Conservation (phyloP, 2,329 filamentous ascomycete genomes). For the Apiospora sp. region DNA sequence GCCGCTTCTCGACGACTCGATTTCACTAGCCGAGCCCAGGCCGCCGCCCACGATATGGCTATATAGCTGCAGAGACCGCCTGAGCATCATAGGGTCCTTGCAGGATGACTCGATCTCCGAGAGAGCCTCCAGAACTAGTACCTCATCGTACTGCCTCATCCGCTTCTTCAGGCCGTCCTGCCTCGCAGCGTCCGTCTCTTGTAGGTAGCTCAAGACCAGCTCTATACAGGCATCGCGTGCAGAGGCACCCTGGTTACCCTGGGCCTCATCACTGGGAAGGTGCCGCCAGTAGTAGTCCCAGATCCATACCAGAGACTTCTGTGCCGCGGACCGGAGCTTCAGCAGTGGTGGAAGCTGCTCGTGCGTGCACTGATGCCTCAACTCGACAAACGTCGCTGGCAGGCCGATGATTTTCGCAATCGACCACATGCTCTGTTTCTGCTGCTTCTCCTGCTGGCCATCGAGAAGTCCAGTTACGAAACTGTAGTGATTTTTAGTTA, state of each 20-base stretch:
- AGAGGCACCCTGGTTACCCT: constrained; percentile 23
- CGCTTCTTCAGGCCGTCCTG: constrained; percentile 39
- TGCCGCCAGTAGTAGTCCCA: constrained; percentile 87
- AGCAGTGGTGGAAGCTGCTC: constrained; percentile 82
- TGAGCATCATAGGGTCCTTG: constrained; percentile 52
- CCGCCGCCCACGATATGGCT: constrained; percentile 47
- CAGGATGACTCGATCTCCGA: constrained; percentile 49
- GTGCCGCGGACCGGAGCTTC: constrained; percentile 74
- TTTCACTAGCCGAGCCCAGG: constrained; percentile 19
- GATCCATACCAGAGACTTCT: constrained; percentile 81
- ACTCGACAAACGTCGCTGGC: constrained; percentile 83
- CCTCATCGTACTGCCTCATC: constrained; percentile 47
- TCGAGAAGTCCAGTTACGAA: constrained; percentile 86
- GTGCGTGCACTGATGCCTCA: constrained; percentile 90
- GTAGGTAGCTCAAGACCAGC: constrained; percentile 49
- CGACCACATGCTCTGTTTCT: constrained; percentile 76
- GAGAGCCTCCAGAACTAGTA: constrained; percentile 47
- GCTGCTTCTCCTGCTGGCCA: constrained; percentile 71
- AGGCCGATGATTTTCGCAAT: constrained; percentile 73
- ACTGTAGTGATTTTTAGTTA: constrained; percentile 47
- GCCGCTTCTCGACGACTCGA: not conserved
- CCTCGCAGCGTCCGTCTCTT: constrained; percentile 31
- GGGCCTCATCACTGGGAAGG: constrained; percentile 39
- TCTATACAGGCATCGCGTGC: constrained; percentile 39
- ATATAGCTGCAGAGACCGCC: constrained; percentile 54